These are phyloP conservation scores for Nepenthes gracilis DNA, from an alignment of 148 eudicot genomes.

Conservation along the genomic window DNA sequence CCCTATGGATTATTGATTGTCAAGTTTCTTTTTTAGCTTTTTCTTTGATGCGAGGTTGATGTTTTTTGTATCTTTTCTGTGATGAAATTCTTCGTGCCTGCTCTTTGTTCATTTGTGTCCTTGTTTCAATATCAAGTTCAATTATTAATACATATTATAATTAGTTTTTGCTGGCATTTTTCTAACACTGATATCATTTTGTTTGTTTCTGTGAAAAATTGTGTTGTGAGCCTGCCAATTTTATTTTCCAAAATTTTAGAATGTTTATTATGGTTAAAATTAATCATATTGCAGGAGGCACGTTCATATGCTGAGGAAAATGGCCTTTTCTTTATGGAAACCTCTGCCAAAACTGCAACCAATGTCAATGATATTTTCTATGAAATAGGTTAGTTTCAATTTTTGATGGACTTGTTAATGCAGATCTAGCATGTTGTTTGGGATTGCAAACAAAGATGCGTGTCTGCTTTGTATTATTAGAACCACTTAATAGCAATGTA, in stretches of 20 bases:
- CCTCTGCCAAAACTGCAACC: conserved; percentile 84
- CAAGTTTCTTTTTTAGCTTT: too few species aligned
- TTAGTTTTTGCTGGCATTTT: too few species aligned
- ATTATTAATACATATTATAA: too few species aligned
- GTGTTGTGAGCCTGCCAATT: neutral
- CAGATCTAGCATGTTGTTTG: neutral
- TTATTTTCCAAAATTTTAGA: neutral
- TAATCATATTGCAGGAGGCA: conserved; percentile 55
- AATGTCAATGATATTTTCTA: conserved; percentile 79
- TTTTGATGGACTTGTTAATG: neutral
- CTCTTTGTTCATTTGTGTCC: too few species aligned
- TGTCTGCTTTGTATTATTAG: neutral
- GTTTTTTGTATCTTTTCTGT: too few species aligned
- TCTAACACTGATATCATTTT: too few species aligned
- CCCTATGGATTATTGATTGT: too few species aligned
- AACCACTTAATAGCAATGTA: too few species aligned
- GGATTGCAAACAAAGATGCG: neutral
- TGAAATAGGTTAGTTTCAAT: conserved; percentile 54
- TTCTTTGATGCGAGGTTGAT: too few species aligned
- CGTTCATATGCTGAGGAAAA: conserved; percentile 77
- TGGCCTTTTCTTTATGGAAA: conserved; percentile 84
- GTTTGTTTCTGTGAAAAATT: neutral
- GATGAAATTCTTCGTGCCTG: too few species aligned
- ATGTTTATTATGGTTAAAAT: neutral
- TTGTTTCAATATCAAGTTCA: too few species aligned